Evolutionary conservation across 345 rosid genomes (phyloP), one percentile per base, ranked within the genome.

Genomic region (Lepidium aucheri): DNA sequence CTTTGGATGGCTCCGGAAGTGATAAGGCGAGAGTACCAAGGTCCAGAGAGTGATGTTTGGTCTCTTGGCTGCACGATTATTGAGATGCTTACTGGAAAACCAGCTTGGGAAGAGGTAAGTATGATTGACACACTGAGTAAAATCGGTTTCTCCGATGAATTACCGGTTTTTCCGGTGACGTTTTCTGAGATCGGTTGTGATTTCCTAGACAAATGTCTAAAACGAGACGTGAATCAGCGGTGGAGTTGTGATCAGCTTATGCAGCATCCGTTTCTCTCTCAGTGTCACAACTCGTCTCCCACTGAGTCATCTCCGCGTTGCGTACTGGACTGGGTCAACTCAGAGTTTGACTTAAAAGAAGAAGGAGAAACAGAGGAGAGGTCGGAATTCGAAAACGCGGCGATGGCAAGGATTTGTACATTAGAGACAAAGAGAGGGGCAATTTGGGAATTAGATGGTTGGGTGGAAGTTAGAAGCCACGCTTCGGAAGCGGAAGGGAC

Each of bases 1-100:
- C 75, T 90, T n/a, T 90, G 94, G 96, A 90, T 89, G 95, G 97
- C 97, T 13, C 97, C 97, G 69, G 96, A 90, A 81, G 96, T 87
- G 63, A 58, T 90, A 22, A 80, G 88, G 38, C 54, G 85, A 2
- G 90, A 85, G 70, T 77, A 17, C 15, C 94, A 82, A 77, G 91
- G 95, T 5, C 86, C 91, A 47, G 82, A 85, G 65, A 87, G 96
- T 28, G 96, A 90, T 33, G 83, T 90, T 0, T 90, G 96, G 96
- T 84, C 94, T 11, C 36, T 90, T 11, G 94, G 95, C 1, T 84
- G 94, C 69, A 85, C 97, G 12, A 42, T 86, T 24, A 76, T 90
- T 28, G 96, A 87, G 80, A 87, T 89, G 82, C 22, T 85, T 55
- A 84, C 91, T 3, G 88, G 91, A 3, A 80, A 78, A 65, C 88